Evolutionary conservation across 192 early-diverging fungal genomes (phyloP), one percentile per base, ranked within the genome.

Genomic region (Dissophora ornata): DNA sequence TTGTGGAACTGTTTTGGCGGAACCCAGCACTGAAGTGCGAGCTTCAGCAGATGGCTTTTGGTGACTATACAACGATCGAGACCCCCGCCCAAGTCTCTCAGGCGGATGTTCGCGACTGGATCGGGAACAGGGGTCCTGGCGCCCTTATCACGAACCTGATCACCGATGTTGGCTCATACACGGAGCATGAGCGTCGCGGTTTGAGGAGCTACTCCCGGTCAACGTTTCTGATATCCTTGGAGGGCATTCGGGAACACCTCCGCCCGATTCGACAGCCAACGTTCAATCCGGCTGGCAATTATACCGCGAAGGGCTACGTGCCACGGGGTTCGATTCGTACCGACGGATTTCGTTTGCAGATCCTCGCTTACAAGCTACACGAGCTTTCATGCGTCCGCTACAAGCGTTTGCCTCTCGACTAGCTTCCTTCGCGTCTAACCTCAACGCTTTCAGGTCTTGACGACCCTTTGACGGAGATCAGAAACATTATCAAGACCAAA

Each of bases 341-440:
- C 3, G 57, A 69, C 36, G 67, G 57, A 7, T 53, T 59, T 38
- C 56, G 50, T 12, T n/a, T 60, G n/a, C 56, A 69, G 24, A 18
- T 69, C 0, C 49, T 52, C 13, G 56, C 33, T 1, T 69, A 59
- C 67, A 69, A 69, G 41, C 57, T 53, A 13, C 45, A 69, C 16
- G 50, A 58, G 26, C 49, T 69, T 26, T 24, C 51, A 11, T 54
- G 48, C 3, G 57, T 60, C 38, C 38, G 34, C 40, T 69, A 60
- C 49, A 33, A 41, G 2, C 38, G 67, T 1, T 40, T 69, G 0
- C 40, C 56, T 8, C 11, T 26, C n/a, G 49, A 58, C 18, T 42
- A 48, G 26, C 30, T 60, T 18, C 67, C 67, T 0, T n/a, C 0
- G 22, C 33, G 38, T 16, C 15, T 69, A 10, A 53, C 67, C 16